phyloP scores from a whole-genome alignment of 2,329 filamentous ascomycete species.

The Chrysosporium queenslandicum region DNA sequence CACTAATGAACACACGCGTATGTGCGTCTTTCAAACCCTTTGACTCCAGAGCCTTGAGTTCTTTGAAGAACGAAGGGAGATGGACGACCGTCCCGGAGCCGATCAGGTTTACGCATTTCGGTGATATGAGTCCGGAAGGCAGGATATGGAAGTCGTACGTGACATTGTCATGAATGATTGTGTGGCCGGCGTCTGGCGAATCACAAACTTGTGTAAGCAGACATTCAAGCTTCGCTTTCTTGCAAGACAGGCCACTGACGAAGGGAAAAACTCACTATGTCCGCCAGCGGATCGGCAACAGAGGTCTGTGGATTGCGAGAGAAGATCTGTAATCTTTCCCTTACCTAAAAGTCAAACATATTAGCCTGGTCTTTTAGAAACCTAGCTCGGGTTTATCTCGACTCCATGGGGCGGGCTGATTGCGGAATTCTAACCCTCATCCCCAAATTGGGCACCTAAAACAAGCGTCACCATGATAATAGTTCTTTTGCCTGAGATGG shows the following conservation, averaged over 20 bases:
- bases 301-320: conserved; percentile 36
- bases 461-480: conserved; percentile 33
- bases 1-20: conserved; percentile 38
- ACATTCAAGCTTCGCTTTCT: not conserved
- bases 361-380: not conserved
- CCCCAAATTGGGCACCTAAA: conserved; percentile 40
- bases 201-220: not conserved
- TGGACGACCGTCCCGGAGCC: conserved; percentile 41
- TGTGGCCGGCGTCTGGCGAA: conserved; percentile 36
- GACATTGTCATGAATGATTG: conserved; percentile 38
- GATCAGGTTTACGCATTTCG: conserved; percentile 39
- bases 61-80: conserved; percentile 41
- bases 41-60: conserved; percentile 34
- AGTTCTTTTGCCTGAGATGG: not conserved
- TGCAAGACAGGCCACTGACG: not conserved
- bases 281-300: conserved; percentile 40
- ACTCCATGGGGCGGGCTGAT: not conserved
- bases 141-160: conserved; percentile 44
- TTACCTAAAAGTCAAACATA: conserved; percentile 28
- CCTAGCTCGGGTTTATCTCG: not conserved
- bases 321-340: conserved; percentile 41
- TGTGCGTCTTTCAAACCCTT: conserved; percentile 36
- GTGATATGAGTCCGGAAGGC: conserved; percentile 34
- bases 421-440: conserved; percentile 33
- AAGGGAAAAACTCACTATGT: conserved; percentile 32